Conservation (phyloP, 2,329 filamentous ascomycete genomes). For the Botrytis byssoidea region DNA sequence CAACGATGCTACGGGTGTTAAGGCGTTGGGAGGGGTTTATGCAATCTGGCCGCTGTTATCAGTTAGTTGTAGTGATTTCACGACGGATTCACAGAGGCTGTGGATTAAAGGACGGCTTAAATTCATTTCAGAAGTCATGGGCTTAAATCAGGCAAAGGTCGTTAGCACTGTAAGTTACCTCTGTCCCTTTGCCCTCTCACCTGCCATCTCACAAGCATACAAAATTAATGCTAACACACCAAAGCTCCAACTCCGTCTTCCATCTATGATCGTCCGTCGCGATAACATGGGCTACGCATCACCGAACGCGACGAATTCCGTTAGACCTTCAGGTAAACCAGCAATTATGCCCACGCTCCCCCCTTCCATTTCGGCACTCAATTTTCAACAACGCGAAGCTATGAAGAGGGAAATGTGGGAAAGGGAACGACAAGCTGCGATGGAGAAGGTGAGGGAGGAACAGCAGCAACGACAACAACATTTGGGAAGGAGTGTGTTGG, state of each 20-base stretch:
- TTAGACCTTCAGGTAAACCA: not conserved
- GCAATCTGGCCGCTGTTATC: conserved; percentile 58
- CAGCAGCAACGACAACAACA: conserved; percentile 18
- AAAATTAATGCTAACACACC: conserved; percentile 11
- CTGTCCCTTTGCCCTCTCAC: not conserved
- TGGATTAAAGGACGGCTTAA: conserved; percentile 55
- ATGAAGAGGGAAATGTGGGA: conserved; percentile 49
- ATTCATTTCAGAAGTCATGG: conserved; percentile 55
- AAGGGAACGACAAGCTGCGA: conserved; percentile 43
- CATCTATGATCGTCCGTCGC: conserved; percentile 57
- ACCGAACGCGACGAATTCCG: not conserved
- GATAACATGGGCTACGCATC: conserved; percentile 33
- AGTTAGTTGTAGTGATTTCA: conserved; percentile 56
- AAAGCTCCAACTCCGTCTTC: conserved; percentile 57
- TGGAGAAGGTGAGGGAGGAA: conserved; percentile 29
- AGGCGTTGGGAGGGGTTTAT: conserved; percentile 58
- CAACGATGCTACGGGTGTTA: conserved; percentile 38
- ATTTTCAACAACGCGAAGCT: conserved; percentile 49
- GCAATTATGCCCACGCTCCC: conserved; percentile 10
- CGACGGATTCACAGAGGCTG: conserved; percentile 56
- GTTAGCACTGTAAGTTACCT: conserved; percentile 49
- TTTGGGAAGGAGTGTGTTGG: not conserved
- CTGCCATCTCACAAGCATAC: not conserved
- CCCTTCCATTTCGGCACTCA: not conserved
- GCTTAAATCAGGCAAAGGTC: conserved; percentile 57